These are phyloP conservation scores for Aspergillus olivimuriae DNA, from an alignment of 495 filamentous ascomycete species.

Conservation along the genomic window DNA sequence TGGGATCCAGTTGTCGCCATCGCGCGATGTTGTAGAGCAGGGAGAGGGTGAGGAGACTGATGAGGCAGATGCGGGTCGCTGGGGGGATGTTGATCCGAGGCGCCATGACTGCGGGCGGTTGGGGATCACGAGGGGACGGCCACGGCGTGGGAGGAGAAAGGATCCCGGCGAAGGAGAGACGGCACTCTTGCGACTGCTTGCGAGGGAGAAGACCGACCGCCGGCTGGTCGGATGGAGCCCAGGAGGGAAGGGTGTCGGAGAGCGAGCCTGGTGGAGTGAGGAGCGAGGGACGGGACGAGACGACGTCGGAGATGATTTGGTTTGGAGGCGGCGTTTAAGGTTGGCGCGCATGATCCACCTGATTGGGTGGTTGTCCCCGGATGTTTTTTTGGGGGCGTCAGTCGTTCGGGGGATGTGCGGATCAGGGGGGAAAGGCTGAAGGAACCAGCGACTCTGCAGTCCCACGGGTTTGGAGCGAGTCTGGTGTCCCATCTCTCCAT, in stretches of 20 bases:
- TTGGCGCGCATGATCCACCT: background rate
- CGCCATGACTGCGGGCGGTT: no score
- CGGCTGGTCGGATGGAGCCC: no score
- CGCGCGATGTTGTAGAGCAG: conserved; percentile 64
- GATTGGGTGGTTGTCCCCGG: no score
- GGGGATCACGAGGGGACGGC: conserved; percentile 10
- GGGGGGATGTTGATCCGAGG: conserved; percentile 88
- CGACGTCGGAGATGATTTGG: background rate
- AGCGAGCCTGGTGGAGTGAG: no score
- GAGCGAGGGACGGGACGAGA: background rate
- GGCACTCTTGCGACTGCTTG: background rate
- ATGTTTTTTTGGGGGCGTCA: no score
- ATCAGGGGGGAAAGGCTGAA: background rate
- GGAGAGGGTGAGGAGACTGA: conserved; percentile 67
- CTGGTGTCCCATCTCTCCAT: no score
- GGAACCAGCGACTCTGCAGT: no score
- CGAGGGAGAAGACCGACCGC: background rate
- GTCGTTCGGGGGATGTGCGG: background rate
- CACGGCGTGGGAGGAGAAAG: conserved; percentile 8
- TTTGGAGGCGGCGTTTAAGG: no score
- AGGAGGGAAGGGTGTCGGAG: no score
- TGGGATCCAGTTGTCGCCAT: conserved; percentile 60
- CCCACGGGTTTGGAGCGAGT: no score
- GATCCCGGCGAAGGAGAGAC: background rate
- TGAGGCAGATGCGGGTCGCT: conserved; percentile 75